Conservation (phyloP, 192 early-diverging fungal genomes). For the Coemansia sp. region DNA sequence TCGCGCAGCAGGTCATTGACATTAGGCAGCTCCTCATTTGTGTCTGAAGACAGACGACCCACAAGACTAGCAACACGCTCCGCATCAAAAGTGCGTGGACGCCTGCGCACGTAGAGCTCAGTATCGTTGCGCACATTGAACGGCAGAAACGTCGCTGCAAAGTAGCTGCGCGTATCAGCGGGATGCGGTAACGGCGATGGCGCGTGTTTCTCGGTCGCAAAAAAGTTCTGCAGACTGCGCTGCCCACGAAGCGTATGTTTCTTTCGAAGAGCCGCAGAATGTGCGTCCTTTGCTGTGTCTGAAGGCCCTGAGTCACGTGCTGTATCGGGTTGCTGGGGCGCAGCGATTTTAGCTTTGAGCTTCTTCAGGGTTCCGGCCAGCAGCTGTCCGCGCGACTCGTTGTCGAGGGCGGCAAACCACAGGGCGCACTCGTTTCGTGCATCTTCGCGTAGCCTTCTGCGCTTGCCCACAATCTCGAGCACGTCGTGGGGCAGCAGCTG, state of each 20-base stretch:
- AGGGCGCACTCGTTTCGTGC: conserved; percentile 24
- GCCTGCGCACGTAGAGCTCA: conserved; percentile 26
- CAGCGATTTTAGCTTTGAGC: conserved; percentile 19
- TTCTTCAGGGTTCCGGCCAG: conserved; percentile 29
- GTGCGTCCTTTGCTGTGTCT: neutral
- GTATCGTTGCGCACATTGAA: conserved; percentile 41
- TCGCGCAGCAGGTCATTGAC: conserved; percentile 6
- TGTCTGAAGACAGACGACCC: neutral
- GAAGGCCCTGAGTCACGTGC: neutral
- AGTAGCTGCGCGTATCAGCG: conserved; percentile 16
- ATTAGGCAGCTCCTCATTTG: neutral
- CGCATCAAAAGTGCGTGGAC: conserved; percentile 35
- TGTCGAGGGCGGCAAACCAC: conserved; percentile 27
- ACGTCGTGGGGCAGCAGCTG: conserved; percentile 30
- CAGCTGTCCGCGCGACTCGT: conserved; percentile 18
- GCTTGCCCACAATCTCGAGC: conserved; percentile 22
- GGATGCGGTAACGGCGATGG: neutral
- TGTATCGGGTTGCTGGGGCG: neutral
- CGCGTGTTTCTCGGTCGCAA: conserved; percentile 15
- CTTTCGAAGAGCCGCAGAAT: conserved; percentile 2
- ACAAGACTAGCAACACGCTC: conserved; percentile 38
- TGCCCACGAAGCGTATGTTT: conserved; percentile 28
- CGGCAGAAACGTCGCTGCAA: conserved; percentile 34
- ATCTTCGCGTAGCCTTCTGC: conserved; percentile 16
- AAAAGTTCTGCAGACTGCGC: conserved; percentile 47